phyloP scores from a whole-genome alignment of 257 asterid genomes.

The Solanum boliviense region DNA sequence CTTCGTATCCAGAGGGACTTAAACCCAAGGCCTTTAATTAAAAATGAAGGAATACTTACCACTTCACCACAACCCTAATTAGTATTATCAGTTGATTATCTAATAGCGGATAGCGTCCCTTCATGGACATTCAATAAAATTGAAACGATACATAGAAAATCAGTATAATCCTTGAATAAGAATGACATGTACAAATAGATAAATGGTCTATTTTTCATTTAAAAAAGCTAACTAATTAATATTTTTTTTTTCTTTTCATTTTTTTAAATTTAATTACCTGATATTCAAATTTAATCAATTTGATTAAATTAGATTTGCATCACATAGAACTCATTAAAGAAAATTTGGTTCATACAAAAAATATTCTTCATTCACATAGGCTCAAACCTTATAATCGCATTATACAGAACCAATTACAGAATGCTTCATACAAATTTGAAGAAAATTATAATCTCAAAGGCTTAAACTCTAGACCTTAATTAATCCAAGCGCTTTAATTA shows the following conservation, averaged over 20 bases:
- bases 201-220: not conserved
- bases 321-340: rapidly evolving
- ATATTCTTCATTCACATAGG: not conserved
- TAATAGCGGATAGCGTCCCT: not conserved
- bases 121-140: not conserved
- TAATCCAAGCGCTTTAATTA: not conserved
- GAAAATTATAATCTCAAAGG: not conserved
- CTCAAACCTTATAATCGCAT: not conserved
- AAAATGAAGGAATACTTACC: no score
- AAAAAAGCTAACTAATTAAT: rapidly evolving
- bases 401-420: not conserved
- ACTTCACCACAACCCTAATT: rapidly evolving
- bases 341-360: not conserved
- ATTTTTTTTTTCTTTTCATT: no score
- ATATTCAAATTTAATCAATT: not conserved
- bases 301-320: not conserved
- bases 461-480: not conserved
- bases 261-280: not conserved
- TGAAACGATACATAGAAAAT: not conserved
- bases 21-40: rapidly evolving
- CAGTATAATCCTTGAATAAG: not conserved
- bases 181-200: not conserved
- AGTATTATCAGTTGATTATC: not conserved
- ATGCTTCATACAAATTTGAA: not conserved
- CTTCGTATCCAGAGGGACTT: no score